Evolutionary conservation across 2,329 filamentous ascomycete genomes (phyloP).

Genomic region (Dothistroma pini): DNA sequence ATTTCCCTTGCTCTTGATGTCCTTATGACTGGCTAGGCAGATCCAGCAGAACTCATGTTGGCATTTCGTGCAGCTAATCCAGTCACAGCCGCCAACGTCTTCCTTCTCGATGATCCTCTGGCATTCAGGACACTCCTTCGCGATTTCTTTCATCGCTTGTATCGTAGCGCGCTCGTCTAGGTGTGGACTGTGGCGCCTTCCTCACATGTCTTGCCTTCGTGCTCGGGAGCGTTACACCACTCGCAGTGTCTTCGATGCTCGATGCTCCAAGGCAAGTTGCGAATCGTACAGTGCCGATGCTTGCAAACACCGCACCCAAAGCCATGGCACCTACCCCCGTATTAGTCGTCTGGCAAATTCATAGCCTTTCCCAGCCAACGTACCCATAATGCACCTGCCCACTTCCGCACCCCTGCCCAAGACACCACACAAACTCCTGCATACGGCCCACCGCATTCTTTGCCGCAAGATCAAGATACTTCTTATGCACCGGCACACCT

Average conservation of each 20-base stretch:
- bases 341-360: too few species aligned
- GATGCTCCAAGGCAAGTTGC: background rate
- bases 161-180: background rate
- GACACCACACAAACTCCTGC: background rate
- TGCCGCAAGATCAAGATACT: slow-evolving; percentile 7
- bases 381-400: background rate
- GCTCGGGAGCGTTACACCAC: background rate
- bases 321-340: background rate
- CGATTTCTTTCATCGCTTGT: background rate
- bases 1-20: background rate
- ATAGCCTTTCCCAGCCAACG: background rate
- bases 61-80: background rate
- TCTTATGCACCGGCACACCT: slow-evolving; percentile 5
- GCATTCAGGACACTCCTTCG: background rate
- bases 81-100: background rate
- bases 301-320: background rate
- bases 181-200: background rate
- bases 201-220: background rate
- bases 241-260: background rate
- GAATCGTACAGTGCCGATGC: background rate
- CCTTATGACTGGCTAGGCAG: background rate
- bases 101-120: background rate
- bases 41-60: background rate
- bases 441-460: background rate
- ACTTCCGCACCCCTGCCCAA: background rate